A percentile compares a stretch with the other conserved stretches of the same genome.
phyloP scores from a whole-genome alignment of 177 flowering plant species.

The Vitis hybrid region DNA sequence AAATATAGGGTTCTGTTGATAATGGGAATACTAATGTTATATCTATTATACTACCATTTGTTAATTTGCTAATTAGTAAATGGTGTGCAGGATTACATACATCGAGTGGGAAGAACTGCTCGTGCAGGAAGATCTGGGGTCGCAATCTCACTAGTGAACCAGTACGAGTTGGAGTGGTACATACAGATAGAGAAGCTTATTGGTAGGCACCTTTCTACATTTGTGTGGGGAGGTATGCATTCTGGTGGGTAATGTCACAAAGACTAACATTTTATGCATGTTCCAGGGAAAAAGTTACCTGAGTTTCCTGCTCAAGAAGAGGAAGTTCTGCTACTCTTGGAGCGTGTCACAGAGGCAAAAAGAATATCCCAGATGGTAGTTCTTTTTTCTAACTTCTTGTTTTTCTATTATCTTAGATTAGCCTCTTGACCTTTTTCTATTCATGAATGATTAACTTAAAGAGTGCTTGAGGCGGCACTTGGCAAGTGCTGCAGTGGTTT shows the following conservation, averaged over 20 bases:
- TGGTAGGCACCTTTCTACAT: slow-evolving; percentile 39
- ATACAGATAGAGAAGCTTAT: slow-evolving; percentile 83
- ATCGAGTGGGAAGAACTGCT: slow-evolving; percentile 98
- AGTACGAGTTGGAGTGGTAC: slow-evolving; percentile 87
- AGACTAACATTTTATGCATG: not conserved
- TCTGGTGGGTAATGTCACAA: not conserved
- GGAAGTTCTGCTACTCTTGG: slow-evolving; percentile 65
- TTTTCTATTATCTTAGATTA: not conserved
- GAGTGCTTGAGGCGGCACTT: too few relatives aligned
- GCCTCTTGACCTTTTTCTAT: too few relatives aligned
- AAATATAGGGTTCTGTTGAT: not conserved
- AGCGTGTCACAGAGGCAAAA: slow-evolving; percentile 76
- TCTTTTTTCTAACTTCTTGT: not conserved
- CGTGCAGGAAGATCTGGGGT: slow-evolving; percentile 94
- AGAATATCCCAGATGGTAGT: slow-evolving; percentile 66
- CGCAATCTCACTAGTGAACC: slow-evolving; percentile 85
- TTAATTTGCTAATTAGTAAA: not conserved
- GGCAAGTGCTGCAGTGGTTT: too few relatives aligned
- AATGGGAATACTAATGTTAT: not conserved
- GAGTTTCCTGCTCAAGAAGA: slow-evolving; percentile 59
- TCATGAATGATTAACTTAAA: too few relatives aligned
- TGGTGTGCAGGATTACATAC: slow-evolving; percentile 76
- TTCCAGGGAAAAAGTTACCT: slow-evolving; percentile 74
- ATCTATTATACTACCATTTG: not conserved
- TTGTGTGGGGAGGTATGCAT: not conserved